These are phyloP conservation scores for Aureobasidium vineae DNA, from an alignment of 2,329 filamentous ascomycete genomes.

Conservation along the genomic window DNA sequence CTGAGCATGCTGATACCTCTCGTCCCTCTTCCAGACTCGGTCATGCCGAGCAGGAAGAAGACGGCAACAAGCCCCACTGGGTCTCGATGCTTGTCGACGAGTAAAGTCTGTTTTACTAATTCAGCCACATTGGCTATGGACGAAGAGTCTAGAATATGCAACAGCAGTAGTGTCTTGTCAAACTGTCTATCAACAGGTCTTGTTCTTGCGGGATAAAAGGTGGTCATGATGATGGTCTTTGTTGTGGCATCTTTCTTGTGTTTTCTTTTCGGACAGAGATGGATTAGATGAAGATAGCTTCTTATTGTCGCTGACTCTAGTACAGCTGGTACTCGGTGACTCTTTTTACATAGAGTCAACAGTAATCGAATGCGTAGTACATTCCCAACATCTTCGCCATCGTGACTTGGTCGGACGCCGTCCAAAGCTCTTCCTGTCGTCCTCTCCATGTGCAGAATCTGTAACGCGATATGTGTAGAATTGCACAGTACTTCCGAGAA, in stretches of 20 bases:
- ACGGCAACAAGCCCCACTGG: neutral
- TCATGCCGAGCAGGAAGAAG: neutral
- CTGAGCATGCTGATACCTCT: neutral
- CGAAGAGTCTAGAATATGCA: constrained; percentile 2
- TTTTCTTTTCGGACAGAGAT: neutral
- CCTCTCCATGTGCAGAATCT: too few species aligned
- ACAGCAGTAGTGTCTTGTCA: constrained; percentile 2
- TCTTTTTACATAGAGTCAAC: neutral
- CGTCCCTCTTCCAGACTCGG: neutral
- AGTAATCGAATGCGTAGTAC: neutral
- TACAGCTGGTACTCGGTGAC: neutral
- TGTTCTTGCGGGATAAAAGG: constrained; percentile 14
- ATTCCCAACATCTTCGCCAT: neutral
- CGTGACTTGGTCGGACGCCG: neutral
- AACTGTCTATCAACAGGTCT: constrained; percentile 3
- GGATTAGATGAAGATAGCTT: neutral
- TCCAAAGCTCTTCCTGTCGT: too few species aligned
- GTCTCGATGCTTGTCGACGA: constrained; percentile 11
- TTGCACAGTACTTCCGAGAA: too few species aligned
- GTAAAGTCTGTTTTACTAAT: neutral
- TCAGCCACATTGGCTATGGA: neutral
- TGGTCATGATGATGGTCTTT: constrained; percentile 8
- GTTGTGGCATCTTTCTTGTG: neutral
- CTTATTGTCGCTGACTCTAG: neutral
- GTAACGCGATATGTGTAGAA: too few species aligned